Evolutionary conservation across 345 rosid genomes (phyloP).

Genomic region (Angophora floribunda): DNA sequence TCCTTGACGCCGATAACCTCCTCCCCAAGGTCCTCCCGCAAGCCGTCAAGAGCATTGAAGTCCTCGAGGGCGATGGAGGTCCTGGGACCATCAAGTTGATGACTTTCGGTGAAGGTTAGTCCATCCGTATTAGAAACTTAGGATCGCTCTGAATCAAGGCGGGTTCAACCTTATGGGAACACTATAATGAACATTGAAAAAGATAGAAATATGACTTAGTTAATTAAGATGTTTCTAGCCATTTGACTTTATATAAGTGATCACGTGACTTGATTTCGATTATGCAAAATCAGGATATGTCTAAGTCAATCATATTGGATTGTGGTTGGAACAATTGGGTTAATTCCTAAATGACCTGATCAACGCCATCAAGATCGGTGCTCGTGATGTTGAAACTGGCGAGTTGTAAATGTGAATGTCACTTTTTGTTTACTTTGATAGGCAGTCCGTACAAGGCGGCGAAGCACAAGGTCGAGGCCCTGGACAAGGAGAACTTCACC

Average conservation of each 20-base stretch:
- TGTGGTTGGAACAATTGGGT: not conserved
- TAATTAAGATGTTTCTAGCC: not conserved
- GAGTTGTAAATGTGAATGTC: not conserved
- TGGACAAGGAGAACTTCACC: slow-evolving; percentile 16
- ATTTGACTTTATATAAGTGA: not conserved
- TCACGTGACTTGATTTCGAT: not conserved
- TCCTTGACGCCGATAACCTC: slow-evolving; percentile 12
- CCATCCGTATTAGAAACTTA: too few species aligned
- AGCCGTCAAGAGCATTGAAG: slow-evolving; percentile 8
- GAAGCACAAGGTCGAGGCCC: slow-evolving; percentile 21
- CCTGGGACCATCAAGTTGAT: slow-evolving; percentile 20
- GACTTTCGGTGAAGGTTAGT: slow-evolving; percentile 3
- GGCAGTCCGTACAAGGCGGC: slow-evolving; percentile 2
- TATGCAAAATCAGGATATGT: not conserved
- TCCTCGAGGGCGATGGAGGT: slow-evolving; percentile 28
- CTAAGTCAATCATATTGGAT: not conserved
- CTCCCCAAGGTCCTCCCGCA: slow-evolving; percentile 19
- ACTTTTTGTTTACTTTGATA: not conserved
- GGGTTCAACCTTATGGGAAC: not conserved
- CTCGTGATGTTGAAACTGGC: not conserved
- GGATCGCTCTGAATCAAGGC: not conserved
- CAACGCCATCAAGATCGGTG: not conserved
- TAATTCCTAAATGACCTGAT: not conserved
- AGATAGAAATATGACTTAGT: not conserved
- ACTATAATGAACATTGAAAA: not conserved